phyloP scores from a whole-genome alignment of 108 stramenopile genomes.

The Nitzschia sp. region DNA sequence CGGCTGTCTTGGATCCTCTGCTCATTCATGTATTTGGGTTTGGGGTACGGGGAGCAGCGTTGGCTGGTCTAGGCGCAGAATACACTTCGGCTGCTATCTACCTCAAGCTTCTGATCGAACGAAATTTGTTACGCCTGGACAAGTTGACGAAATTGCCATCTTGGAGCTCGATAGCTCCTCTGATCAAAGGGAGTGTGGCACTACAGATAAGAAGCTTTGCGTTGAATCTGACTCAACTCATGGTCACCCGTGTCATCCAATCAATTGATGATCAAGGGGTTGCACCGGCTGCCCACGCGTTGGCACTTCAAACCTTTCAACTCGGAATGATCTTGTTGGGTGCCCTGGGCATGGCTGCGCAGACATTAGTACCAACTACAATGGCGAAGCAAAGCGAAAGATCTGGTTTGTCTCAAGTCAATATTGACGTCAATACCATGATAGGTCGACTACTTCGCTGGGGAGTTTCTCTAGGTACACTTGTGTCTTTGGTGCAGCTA shows the following conservation, averaged over 20 bases:
- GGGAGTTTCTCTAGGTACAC: slow-evolving; percentile 61
- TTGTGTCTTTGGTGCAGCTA: slow-evolving; percentile 56
- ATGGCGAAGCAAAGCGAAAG: slow-evolving; percentile 46
- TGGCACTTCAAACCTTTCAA: slow-evolving; percentile 74
- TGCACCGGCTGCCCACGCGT: slow-evolving; percentile 75
- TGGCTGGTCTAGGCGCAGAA: slow-evolving; percentile 66
- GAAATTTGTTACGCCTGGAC: slow-evolving; percentile 44
- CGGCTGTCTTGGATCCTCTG: slow-evolving; percentile 68
- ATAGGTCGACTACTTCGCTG: slow-evolving; percentile 65
- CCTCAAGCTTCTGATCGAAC: slow-evolving; percentile 47
- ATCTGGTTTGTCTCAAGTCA: background rate
- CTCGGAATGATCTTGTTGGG: slow-evolving; percentile 69
- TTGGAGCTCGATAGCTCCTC: slow-evolving; percentile 51
- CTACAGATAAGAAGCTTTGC: slow-evolving; percentile 72
- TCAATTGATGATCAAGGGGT: slow-evolving; percentile 73
- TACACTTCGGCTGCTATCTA: slow-evolving; percentile 54
- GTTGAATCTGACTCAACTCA: slow-evolving; percentile 71
- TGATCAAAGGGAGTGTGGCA: slow-evolving; percentile 68
- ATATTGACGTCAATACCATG: slow-evolving; percentile 44
- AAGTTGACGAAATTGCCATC: slow-evolving; percentile 55
- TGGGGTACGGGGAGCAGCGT: slow-evolving; percentile 78
- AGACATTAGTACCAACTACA: slow-evolving; percentile 68
- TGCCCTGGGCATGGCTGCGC: slow-evolving; percentile 68
- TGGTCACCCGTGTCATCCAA: slow-evolving; percentile 75
- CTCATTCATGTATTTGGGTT: slow-evolving; percentile 61